Base-by-base conservation (phyloP, 768 basidiomycete genomes). In the Suillus americanus region DNA sequence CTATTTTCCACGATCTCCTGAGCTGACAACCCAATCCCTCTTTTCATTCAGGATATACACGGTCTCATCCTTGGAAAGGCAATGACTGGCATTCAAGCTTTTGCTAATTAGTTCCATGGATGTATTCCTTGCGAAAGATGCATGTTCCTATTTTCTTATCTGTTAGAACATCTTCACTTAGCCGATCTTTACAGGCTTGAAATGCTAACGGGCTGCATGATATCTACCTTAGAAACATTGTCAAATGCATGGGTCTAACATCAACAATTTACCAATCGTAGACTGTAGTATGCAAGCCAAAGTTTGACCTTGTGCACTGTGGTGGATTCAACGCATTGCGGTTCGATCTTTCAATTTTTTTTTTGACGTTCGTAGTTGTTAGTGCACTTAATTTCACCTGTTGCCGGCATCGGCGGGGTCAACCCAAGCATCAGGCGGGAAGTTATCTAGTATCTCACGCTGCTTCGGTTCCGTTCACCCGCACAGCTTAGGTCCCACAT, bases 1-100 rank as follows among this genome's bases (percentile, higher is more conserved):
- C 14, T 16, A 35, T 37, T 33, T 28, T 43, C 48, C 25, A 18
- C 40, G 23, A 65, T 60, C 64, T 62, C 63, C 71, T 59, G 65
- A 64, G 60, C 65, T 65, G 28, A 64, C 33, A 13, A 33, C 41
- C 28, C 23, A 65, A 57, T 53, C 25, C 20, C 37, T 55, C n/a
- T 66, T 56, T 68, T 66, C n/a, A 20, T 62, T 5, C 68, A 94
- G 89, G 92, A 95, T 68, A 92, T 95, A 51, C 92, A 94, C 70
- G 82, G 92, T n/a, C 89, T 97, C 65, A 94, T 98, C 61, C 80
- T 99, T 45, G 97, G 97, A 61, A 96, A 92, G 72, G 92, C 95
- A 2, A 89, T 98, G 72, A 98, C 97, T 1, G 94, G 88, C 16
- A 85, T 95, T 50, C 86, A 87, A 48, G 97, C 97, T 1, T 99